These are phyloP conservation scores for Vinca minor DNA, from an alignment of 257 asterid genomes.

Conservation along the genomic window DNA sequence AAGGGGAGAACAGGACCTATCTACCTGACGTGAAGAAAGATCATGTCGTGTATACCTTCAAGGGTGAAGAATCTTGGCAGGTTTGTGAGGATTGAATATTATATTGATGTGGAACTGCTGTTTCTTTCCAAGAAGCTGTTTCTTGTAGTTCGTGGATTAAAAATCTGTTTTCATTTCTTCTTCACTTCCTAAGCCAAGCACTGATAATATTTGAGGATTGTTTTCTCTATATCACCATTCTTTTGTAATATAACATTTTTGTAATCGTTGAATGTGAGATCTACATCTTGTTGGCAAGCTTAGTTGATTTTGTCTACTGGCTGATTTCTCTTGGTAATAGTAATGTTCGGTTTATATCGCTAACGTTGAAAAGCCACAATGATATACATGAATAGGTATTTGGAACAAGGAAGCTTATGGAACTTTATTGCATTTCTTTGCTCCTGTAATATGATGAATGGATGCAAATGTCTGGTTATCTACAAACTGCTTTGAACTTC, in stretches of 20 bases:
- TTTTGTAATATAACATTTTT: background rate
- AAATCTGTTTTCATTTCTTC: too few species aligned
- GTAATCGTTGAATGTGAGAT: too few species aligned
- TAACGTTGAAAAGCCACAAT: background rate
- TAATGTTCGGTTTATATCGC: background rate
- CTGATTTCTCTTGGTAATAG: background rate
- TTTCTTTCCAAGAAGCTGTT: too few species aligned
- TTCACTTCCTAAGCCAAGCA: background rate
- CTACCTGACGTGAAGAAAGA: constrained; percentile 68
- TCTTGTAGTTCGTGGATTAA: background rate
- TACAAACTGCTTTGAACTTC: background rate
- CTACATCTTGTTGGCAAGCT: background rate
- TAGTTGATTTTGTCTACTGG: background rate
- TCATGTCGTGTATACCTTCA: constrained; percentile 45
- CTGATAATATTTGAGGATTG: background rate
- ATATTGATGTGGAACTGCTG: background rate
- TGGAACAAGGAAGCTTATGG: background rate
- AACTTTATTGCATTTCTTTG: background rate
- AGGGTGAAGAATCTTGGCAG: constrained; percentile 94
- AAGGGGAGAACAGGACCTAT: constrained; percentile 44
- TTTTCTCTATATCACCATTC: background rate
- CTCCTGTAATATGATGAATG: background rate
- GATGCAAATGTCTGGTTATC: background rate
- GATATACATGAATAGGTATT: background rate
- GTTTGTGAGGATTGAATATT: constrained; percentile 23